Base-by-base conservation (phyloP, 148 eudicot species). In the Rheum nobile region DNA sequence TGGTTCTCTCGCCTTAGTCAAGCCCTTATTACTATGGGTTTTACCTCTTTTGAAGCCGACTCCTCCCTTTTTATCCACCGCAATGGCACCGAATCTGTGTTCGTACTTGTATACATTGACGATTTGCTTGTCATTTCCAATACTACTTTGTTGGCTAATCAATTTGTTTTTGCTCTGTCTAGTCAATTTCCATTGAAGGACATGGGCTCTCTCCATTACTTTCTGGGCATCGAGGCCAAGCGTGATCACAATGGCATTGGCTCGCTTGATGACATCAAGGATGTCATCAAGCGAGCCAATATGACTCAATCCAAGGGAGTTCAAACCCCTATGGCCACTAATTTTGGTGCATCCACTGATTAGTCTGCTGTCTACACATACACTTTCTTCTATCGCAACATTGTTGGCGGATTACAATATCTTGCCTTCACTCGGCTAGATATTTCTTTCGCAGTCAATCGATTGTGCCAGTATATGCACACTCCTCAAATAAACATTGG, bases 401-500 rank as follows among this genome's bases (percentile, higher is more conserved):
- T 76, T 24, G 41, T 59, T 19, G 75, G 75, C 31, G 44, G 71
- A 8, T 19, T 77, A 28, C 72, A 77, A 65, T 77, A 72, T 24
- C 32, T 77, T 0, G 32, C 21, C 44, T 55, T 6, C 31, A 71
- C 76, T 46, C 57, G 46, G 1, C 80, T 48, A 1, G 65, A 72
- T 24, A 50, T 77, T 35, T 46, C 80, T 6, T 77, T 29, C 38
- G 26, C 47, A 0, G 72, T 77, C 0, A 77, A 77, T 17, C 42
- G 46, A 8, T 19, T 72, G 1, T 65, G 63, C n/a, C 72, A 77
- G 16, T 44, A 22, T 41, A 34, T 77, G 72, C 75, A 77, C 26
- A 13, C 57, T 16, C 79, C 71, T n/a, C 38, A 67, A 4, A 72
- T 13, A 63, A 63, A 2, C 79, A 77, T 8, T 77, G 75, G 75